Conservation (phyloP, 345 rosid species). For the Arabidopsis arenosa region DNA sequence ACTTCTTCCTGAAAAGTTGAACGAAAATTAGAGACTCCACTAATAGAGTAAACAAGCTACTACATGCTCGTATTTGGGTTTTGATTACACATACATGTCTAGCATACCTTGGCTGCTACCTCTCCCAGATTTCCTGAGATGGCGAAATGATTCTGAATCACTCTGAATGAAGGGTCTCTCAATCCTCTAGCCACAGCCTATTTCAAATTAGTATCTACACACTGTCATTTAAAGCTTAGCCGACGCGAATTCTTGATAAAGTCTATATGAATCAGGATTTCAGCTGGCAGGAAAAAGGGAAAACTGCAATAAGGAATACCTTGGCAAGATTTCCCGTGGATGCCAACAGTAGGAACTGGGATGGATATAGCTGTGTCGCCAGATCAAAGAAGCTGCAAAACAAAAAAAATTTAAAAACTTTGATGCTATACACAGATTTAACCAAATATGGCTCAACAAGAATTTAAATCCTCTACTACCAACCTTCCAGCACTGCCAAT, state of each 20-base stretch:
- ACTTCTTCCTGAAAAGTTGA: slow-evolving; percentile 83
- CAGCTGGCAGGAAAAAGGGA: background rate
- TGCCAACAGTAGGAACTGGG: slow-evolving; percentile 86
- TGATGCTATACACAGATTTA: slow-evolving; percentile 11
- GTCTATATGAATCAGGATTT: slow-evolving; percentile 11
- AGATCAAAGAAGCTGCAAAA: slow-evolving; percentile 87
- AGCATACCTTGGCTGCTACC: slow-evolving; percentile 90
- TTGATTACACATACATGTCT: slow-evolving; percentile 9
- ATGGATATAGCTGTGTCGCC: slow-evolving; percentile 85
- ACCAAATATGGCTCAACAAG: slow-evolving; percentile 26
- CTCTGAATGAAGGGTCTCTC: slow-evolving; percentile 94
- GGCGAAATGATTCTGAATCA: slow-evolving; percentile 94
- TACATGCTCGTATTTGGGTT: slow-evolving; percentile 9
- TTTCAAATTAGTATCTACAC: slow-evolving; percentile 19
- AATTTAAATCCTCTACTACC: slow-evolving; percentile 24
- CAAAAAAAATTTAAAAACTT: slow-evolving; percentile 15
- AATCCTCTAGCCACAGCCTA: slow-evolving; percentile 97
- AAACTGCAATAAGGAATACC: slow-evolving; percentile 53
- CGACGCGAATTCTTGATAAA: background rate
- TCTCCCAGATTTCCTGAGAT: slow-evolving; percentile 87
- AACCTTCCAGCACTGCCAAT: slow-evolving; percentile 98
- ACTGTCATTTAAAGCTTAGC: slow-evolving; percentile 10
- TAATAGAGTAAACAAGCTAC: slow-evolving; percentile 17
- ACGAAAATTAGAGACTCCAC: slow-evolving; percentile 11
- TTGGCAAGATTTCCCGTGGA: slow-evolving; percentile 95